Evolutionary conservation across 116 monocot genomes (phyloP), one percentile per base, ranked within the genome.

Genomic region (Zostera marina): DNA sequence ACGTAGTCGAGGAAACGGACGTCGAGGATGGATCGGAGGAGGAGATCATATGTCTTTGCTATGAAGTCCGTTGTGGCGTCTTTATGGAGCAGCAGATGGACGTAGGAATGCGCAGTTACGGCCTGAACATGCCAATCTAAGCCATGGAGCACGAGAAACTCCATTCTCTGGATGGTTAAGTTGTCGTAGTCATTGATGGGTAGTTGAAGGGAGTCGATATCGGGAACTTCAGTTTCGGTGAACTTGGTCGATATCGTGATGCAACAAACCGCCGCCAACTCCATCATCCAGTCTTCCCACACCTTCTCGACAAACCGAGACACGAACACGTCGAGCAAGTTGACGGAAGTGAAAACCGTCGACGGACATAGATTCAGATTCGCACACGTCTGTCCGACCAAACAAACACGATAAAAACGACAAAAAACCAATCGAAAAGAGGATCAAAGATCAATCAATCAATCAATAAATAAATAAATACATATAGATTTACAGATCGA

Each of bases 281-380:
- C 92, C 56, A 75, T 67, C 84, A 84, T 87, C 92, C 92, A 92
- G 10, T 9, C 53, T 22, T 87, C 76, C 92, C 92, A 92, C 12
- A 91, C 82, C 73, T 73, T 41, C 20, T 41, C 40, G 23, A 24
- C 54, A 25, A 70, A 75, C 54, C 67, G 54, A 47, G 87, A 78
- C 57, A 87, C 52, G 73, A 92, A 92, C 8, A 83, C 64, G 53
- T 92, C 92, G 8, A 92, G 46, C 49, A 79, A 87, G 68, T 92
- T 87, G 3, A 70, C 80, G 3, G 92, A 76, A 26, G 66, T 70
- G 57, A 87, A 92, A 7, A 65, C 54, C 0, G 87, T 87, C 25
- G 56, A 63, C 11, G 45, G 20, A 1, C 52, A 24, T 4, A 92
- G 65, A 55, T 57, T 19, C 11, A 81, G 62, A 58, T 68, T 53